Percentiles rank a stretch among this genome's conserved stretches.
Evolutionary conservation across 306 rosid genomes (phyloP).

Genomic region (Rosa rugosa): DNA sequence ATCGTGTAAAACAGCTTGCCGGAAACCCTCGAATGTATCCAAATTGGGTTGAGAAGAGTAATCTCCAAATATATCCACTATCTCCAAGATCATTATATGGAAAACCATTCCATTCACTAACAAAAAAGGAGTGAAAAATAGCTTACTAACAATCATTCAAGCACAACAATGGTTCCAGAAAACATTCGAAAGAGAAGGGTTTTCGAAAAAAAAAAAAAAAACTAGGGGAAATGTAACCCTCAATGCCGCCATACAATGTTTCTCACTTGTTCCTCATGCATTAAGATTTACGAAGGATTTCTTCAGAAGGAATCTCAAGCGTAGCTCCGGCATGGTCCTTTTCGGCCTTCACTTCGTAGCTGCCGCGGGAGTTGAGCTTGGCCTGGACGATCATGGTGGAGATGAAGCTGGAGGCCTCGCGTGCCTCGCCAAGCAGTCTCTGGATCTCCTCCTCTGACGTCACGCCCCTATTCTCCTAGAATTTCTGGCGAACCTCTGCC

Average conservation of each 20-base stretch:
- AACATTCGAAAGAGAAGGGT: neutral
- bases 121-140: neutral
- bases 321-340: conserved; percentile 88
- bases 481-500: conserved; percentile 67
- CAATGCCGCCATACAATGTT: neutral
- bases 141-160: neutral
- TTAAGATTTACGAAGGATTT: conserved; percentile 36
- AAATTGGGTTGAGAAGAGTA: too few relatives aligned
- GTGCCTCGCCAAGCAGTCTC: conserved; percentile 68
- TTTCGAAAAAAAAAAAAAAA: neutral
- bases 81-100: neutral
- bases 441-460: conserved; percentile 68
- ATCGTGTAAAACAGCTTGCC: too few relatives aligned
- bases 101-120: neutral
- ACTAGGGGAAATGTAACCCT: neutral
- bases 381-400: conserved; percentile 88
- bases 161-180: neutral
- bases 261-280: neutral
- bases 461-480: conserved; percentile 64
- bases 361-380: conserved; percentile 63
- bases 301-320: conserved; percentile 87
- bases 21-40: too few relatives aligned
- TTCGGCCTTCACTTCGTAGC: conserved; percentile 67
- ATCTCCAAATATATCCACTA: too few relatives aligned
- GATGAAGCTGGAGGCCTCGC: conserved; percentile 78